phyloP scores from a whole-genome alignment of 2,329 filamentous ascomycete genomes.

The Macrophomina phaseolina region DNA sequence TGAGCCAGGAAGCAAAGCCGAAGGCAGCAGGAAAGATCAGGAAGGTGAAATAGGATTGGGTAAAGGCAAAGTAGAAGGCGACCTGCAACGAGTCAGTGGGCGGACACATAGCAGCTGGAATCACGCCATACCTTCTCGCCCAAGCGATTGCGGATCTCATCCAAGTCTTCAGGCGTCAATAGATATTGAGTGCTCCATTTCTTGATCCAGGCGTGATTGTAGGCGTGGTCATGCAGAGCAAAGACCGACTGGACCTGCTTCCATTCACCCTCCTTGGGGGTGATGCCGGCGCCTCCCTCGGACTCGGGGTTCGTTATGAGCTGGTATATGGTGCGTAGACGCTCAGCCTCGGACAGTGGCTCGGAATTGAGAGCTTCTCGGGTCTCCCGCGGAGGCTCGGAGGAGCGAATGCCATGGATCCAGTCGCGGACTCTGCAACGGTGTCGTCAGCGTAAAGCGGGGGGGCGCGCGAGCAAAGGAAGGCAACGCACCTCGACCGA shows the following conservation, averaged over 20 bases:
- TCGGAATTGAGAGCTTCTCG: slow-evolving; percentile 71
- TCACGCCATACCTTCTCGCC: slow-evolving; percentile 52
- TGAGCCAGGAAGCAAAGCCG: slow-evolving; percentile 76
- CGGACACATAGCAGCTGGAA: not conserved
- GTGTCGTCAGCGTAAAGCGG: not conserved
- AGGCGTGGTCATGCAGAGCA: slow-evolving; percentile 56
- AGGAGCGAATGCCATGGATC: slow-evolving; percentile 84
- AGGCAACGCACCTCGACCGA: slow-evolving; percentile 66
- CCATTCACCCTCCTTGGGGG: slow-evolving; percentile 57
- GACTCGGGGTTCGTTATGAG: slow-evolving; percentile 61
- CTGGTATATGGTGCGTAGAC: slow-evolving; percentile 84
- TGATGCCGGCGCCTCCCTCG: slow-evolving; percentile 58
- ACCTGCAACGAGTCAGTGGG: slow-evolving; percentile 56
- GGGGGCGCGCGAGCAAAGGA: not conserved
- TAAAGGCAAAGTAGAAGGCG: slow-evolving; percentile 94
- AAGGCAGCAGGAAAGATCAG: slow-evolving; percentile 80
- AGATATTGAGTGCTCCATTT: slow-evolving; percentile 56
- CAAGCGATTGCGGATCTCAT: slow-evolving; percentile 57
- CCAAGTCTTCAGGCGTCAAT: slow-evolving; percentile 54
- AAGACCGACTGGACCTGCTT: slow-evolving; percentile 57
- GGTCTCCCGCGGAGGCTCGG: slow-evolving; percentile 76
- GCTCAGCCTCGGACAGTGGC: slow-evolving; percentile 85
- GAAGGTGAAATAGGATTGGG: slow-evolving; percentile 88
- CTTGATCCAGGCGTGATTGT: slow-evolving; percentile 61
- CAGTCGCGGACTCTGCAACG: slow-evolving; percentile 80